Conservation (phyloP, 805 yeast species). For the Lipomyces spencermartinsiae region DNA sequence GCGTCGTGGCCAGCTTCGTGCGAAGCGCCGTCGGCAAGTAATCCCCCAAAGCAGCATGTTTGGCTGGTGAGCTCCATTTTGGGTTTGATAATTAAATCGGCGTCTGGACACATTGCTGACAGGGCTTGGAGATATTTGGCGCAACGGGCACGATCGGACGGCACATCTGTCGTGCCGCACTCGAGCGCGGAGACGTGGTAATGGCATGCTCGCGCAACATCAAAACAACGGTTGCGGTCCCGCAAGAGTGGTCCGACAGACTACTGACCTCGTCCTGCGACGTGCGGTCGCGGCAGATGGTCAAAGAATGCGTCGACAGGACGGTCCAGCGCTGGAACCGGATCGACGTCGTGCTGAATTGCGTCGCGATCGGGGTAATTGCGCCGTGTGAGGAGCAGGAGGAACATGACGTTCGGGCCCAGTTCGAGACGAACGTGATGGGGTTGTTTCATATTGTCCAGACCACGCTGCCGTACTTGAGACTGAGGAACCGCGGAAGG, state of each 20-base stretch:
- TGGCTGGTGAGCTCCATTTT: conserved; percentile 30
- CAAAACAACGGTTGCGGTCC: conserved; percentile 21
- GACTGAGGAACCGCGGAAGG: conserved; percentile 35
- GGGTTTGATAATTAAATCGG: background rate
- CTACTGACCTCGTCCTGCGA: conserved; percentile 35
- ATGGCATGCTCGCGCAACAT: conserved; percentile 37
- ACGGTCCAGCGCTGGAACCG: conserved; percentile 38
- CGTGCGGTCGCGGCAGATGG: conserved; percentile 36
- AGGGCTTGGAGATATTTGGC: conserved; percentile 37
- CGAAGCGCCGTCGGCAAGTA: conserved; percentile 21
- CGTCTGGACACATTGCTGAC: background rate
- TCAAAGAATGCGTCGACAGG: conserved; percentile 38
- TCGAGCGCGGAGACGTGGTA: conserved; percentile 40
- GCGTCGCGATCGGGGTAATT: conserved; percentile 39
- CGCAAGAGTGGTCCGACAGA: conserved; percentile 34
- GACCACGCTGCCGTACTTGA: conserved; percentile 39
- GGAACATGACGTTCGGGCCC: conserved; percentile 40
- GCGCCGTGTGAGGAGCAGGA: conserved; percentile 43
- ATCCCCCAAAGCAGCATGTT: conserved; percentile 29
- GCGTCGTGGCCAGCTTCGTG: conserved; percentile 30
- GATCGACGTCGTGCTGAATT: conserved; percentile 41
- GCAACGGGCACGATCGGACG: conserved; percentile 43
- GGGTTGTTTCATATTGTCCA: conserved; percentile 43
- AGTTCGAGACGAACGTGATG: conserved; percentile 42
- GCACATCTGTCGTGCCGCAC: conserved; percentile 37